Base-by-base conservation (phyloP, 2,329 filamentous ascomycete genomes). In the Rutstroemia sydowiana region DNA sequence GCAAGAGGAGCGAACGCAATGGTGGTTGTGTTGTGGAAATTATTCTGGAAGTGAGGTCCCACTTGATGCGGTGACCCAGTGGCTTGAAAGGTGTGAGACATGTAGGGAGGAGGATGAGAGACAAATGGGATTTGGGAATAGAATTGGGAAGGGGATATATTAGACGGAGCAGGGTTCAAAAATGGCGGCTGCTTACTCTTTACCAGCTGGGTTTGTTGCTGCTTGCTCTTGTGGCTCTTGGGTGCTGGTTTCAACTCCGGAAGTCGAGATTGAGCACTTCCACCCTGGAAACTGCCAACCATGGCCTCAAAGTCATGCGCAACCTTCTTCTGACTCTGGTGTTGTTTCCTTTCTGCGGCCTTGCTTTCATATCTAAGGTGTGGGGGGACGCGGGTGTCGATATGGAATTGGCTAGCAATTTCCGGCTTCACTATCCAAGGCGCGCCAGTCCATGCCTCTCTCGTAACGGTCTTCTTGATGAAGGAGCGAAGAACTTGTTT, bases 401-500 rank as follows among this genome's bases (percentile, higher is more conserved):
- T 93, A 56, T 88, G 84, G 68, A 93, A 95, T 57, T 84, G 78
- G 42, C 82, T 81, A 1, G 93, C 93, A 54, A 95, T 83, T 49
- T 89, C 84, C 32, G 86, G 79, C 70, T 95, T 96, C 16, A 97
- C 92, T 51, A 95, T 73, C 93, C 93, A 98, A 0, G 93, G 92
- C 0, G 93, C 93, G n/a, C 92, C 92, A 55, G 84, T 92, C 89
- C 91, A 97, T 3, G 89, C 81, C 64, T 97, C 93, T 55, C 92
- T 77, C 2, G 84, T 86, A n/a, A 96, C 86, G 0, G 90, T 93
- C 69, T 95, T 91, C 67, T 95, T 95, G 58, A 98, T 88, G 59
- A 96, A 98, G 5, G 90, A 89, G 31, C 92, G 84, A 37, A 98
- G 75, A 68, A 96, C 91, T 45, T 91, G 84, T 70, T 98, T 97